Base-by-base conservation (phyloP, 176 grass and related monocot species). In the Phoenix dactylifera region DNA sequence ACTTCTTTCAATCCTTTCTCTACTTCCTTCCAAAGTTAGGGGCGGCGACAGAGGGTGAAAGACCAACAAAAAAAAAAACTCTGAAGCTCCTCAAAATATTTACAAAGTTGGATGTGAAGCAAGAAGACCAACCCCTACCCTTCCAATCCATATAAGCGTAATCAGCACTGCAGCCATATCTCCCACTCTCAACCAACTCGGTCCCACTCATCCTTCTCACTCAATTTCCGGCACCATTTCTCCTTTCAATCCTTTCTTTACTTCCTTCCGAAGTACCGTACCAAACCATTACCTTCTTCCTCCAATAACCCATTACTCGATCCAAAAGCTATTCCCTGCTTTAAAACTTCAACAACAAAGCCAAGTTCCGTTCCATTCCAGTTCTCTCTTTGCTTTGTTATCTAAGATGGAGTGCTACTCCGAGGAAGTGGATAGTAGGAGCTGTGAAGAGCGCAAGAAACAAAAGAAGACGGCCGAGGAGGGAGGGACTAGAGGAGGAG, bases 341-440 rank as follows among this genome's bases (percentile, higher is more conserved):
- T 61, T 67, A 62, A 68, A 74, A 59, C 68, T 44, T 20, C 29
- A 22, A 60, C 49, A 44, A 12, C 10, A 44, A 44, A 44, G 10
- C 9, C 29, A 32, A 7, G 29, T 32, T 32, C 29, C 29, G 29
- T 25, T 25, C 24, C 24, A 25, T 25, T 25, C 24, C 24, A 25
- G 3, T 25, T 3, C 24, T 25, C 29, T 32, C 4, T 32, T 5
- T 7, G 1, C 29, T 32, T 32, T 32, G 29, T 7, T 32, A 32
- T 6, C 29, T 2, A 73, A 74, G 61, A 71, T 80, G 58, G 78
- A 80, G 68, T 82, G 81, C 62, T 76, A 82, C 72, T 91, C 83
- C 9, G 86, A 97, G 16, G 94, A 93, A 50, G 84, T 82, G 44
- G 87, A 93, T 50, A 85, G 80, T 79, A 72, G 79, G 22, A 74